phyloP scores from a whole-genome alignment of 345 rosid species.

The Cardamine chenopodiifolia region DNA sequence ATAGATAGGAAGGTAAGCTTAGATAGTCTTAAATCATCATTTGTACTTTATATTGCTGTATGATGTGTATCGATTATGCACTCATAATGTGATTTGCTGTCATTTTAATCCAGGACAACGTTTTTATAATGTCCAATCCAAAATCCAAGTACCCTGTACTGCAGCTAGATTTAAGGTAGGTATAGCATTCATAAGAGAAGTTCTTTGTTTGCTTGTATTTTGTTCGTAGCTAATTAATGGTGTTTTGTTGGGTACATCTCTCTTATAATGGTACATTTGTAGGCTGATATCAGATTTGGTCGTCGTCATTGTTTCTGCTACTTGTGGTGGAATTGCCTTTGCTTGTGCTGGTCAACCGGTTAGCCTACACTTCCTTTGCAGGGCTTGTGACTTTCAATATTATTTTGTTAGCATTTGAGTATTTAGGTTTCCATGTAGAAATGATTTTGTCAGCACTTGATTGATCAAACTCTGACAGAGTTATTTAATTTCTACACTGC shows the following conservation, averaged over 20 bases:
- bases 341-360: conserved; percentile 99
- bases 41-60: background rate
- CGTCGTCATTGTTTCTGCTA: conserved; percentile 95
- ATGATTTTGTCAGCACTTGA: conserved; percentile 8
- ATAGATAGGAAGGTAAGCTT: conserved; percentile 80
- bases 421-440: background rate
- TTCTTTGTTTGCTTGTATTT: background rate
- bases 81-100: conserved; percentile 4
- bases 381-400: conserved; percentile 25
- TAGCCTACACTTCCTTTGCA: conserved; percentile 39
- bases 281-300: conserved; percentile 98
- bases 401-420: conserved; percentile 14
- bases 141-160: conserved; percentile 94
- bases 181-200: conserved; percentile 1
- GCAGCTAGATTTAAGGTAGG: conserved; percentile 88
- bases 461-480: background rate
- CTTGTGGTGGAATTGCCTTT: conserved; percentile 99
- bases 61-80: background rate
- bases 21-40: background rate
- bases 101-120: conserved; percentile 73
- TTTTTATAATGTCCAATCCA: conserved; percentile 94
- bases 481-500: background rate
- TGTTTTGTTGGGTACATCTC: conserved; percentile 28
- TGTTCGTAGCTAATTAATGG: background rate
- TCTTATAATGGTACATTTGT: conserved; percentile 39